Percentiles rank a stretch among this genome's conserved stretches.
These are phyloP conservation scores for Neurospora discreta DNA, from an alignment of 495 filamentous ascomycete species.

Conservation along the genomic window DNA sequence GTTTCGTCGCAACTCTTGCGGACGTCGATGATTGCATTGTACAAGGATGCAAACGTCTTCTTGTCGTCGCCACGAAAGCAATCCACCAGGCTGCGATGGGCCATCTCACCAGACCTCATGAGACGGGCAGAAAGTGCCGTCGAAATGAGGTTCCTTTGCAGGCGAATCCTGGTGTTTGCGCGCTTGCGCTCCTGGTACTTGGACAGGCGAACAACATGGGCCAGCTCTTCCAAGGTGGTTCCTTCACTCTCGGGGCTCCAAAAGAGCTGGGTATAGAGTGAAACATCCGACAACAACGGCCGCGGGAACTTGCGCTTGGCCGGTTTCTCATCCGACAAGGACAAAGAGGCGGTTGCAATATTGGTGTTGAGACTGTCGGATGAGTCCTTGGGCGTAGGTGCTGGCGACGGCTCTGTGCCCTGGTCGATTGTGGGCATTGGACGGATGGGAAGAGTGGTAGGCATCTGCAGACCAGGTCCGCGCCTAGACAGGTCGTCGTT, in stretches of 20 bases:
- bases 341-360: conserved; percentile 2
- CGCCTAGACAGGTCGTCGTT: conserved; percentile 28
- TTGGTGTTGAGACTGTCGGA: conserved; percentile 14
- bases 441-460: conserved; percentile 22
- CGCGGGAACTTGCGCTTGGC: conserved; percentile 24
- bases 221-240: conserved; percentile 59
- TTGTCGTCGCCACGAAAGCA: conserved; percentile 84
- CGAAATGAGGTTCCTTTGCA: conserved; percentile 56
- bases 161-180: conserved; percentile 51
- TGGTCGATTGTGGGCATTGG: conserved; percentile 38
- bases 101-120: conserved; percentile 63
- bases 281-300: conserved; percentile 37
- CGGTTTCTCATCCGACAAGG: conserved; percentile 16
- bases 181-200: conserved; percentile 65
- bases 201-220: conserved; percentile 57
- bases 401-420: conserved; percentile 15
- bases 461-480: conserved; percentile 25
- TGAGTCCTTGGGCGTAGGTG: conserved; percentile 13
- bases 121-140: conserved; percentile 73
- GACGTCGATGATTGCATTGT: conserved; percentile 81
- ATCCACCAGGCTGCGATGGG: conserved; percentile 77
- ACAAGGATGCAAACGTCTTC: conserved; percentile 72
- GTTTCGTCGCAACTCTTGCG: conserved; percentile 71
- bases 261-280: conserved; percentile 38
- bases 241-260: conserved; percentile 36